Evolutionary conservation across 768 basidiomycete species (phyloP), one percentile per base, ranked within the genome.

Genomic region (Gloeostereum incarnatum): DNA sequence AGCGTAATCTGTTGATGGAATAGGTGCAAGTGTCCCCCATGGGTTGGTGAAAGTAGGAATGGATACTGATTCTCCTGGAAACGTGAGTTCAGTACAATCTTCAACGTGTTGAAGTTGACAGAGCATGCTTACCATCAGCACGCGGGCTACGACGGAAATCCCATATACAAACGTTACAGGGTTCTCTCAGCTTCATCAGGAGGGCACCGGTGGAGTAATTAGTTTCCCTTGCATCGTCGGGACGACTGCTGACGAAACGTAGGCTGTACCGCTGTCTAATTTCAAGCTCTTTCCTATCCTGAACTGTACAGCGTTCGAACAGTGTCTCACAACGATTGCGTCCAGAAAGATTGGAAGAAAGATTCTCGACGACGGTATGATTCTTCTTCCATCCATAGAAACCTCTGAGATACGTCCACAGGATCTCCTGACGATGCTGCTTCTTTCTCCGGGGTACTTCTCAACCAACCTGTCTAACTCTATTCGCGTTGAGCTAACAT

Each of bases 41-140:
- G 78, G 79, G n/a, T 76, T 80, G 78, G 66, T 72, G 11, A 81
- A 81, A 57, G 68, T 60, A 2, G 78, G 78, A 5, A 71, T 79
- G 68, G 78, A 81, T 48, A 79, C 77, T 0, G 73, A 80, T 47
- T 75, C 75, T 9, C 73, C 75, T 2, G 72, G 67, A 48, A 75
- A 75, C 50, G 75, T 75, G 45, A 23, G 63, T 35, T 19, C 17
- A 29, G 14, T 37, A 61, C 66, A 8, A 47, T 49, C 22, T 68
- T 50, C 49, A 62, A 66, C 18, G 66, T 25, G n/a, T n/a, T n/a
- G n/a, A n/a, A n/a, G n/a, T n/a, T n/a, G n/a, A n/a, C 18, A 9
- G 13, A 9, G 17, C 35, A 7, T n/a, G 7, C 5, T 20, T 18
- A 14, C 17, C 1, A 31, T 3, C 36, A 65, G 61, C 60, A 63